A percentile compares a stretch with the other conserved stretches of the same genome.
Conservation (phyloP, 2,329 filamentous ascomycete genomes). For the Dryadomyces quercivorus region DNA sequence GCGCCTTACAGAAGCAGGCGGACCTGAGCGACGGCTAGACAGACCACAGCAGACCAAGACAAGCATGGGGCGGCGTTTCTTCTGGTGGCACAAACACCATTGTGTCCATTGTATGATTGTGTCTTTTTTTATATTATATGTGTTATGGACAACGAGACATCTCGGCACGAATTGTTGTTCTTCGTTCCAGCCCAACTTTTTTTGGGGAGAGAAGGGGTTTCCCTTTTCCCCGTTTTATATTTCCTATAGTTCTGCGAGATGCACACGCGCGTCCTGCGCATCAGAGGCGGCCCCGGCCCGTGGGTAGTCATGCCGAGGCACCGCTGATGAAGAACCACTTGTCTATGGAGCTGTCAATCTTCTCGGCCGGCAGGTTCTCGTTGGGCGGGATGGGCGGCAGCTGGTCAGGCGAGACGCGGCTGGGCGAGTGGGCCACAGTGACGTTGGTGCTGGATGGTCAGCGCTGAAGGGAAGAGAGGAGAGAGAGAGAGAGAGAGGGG, state of each 20-base stretch:
- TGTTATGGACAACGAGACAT: background rate
- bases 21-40: slow-evolving; percentile 47
- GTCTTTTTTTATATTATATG: background rate
- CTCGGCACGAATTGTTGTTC: background rate
- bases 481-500: background rate
- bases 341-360: slow-evolving; percentile 93
- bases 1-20: slow-evolving; percentile 68
- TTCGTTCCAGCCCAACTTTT: slow-evolving; percentile 1
- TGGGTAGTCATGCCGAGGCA: slow-evolving; percentile 57
- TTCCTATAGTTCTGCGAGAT: too few relatives aligned
- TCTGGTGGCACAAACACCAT: too few relatives aligned
- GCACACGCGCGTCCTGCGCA: too few relatives aligned
- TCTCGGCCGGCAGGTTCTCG: slow-evolving; percentile 71
- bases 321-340: slow-evolving; percentile 99
- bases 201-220: background rate
- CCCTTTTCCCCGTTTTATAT: too few relatives aligned
- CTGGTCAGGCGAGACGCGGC: slow-evolving; percentile 56
- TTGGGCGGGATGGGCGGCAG: slow-evolving; percentile 65
- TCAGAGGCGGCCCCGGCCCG: background rate
- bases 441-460: slow-evolving; percentile 61
- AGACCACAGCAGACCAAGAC: background rate
- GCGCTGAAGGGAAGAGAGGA: too few relatives aligned
- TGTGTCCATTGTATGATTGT: background rate
- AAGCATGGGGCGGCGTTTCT: background rate
- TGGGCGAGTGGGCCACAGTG: slow-evolving; percentile 59